A percentile compares a stretch with the other conserved stretches of the same genome.
Conservation (phyloP, 306 rosid genomes). For the Trichosanthes cucumerina region DNA sequence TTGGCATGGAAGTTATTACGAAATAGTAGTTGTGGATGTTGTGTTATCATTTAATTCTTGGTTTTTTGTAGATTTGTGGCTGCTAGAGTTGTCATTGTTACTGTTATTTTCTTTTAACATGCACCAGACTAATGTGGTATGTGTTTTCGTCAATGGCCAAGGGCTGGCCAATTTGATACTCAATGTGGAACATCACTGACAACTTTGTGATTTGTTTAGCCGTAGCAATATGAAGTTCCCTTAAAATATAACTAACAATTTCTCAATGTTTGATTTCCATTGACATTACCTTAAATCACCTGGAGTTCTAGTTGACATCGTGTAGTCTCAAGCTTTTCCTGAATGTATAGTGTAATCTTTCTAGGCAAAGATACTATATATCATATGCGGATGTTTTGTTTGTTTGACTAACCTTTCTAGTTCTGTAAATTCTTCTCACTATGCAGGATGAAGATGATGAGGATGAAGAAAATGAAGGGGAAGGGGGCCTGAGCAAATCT, state of each 20-base stretch:
- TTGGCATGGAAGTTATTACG: neutral
- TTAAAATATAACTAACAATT: neutral
- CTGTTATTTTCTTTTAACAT: neutral
- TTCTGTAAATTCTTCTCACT: neutral
- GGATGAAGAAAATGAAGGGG: constrained; percentile 71
- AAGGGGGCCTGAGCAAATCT: constrained; percentile 83
- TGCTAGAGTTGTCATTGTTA: neutral
- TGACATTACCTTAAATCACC: neutral
- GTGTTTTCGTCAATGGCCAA: neutral
- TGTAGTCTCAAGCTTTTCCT: neutral
- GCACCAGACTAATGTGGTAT: neutral
- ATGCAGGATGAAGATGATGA: constrained; percentile 74
- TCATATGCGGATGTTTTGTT: neutral
- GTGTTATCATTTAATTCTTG: neutral
- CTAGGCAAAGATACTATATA: neutral
- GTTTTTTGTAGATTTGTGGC: neutral
- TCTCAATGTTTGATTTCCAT: neutral
- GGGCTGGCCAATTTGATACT: neutral
- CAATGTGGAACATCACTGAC: neutral
- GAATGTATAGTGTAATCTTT: neutral
- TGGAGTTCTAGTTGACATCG: neutral
- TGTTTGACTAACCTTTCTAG: neutral
- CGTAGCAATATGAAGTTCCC: neutral
- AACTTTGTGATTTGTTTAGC: neutral
- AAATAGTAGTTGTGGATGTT: neutral